These are phyloP conservation scores for Erodium texanum DNA, from an alignment of 441 rosid species.

Conservation along the genomic window DNA sequence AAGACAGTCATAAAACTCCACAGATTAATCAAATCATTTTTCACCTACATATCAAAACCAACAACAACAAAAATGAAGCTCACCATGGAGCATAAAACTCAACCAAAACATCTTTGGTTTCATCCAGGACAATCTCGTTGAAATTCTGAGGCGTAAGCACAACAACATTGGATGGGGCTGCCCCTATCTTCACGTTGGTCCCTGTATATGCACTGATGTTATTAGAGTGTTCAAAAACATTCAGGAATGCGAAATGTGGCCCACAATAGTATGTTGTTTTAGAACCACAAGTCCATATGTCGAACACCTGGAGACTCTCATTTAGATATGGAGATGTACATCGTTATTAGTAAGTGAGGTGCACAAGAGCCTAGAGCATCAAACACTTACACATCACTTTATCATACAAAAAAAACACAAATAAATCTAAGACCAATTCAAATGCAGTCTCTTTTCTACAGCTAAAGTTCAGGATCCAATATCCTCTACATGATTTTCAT, in stretches of 20 bases:
- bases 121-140: slow-evolving; percentile 48
- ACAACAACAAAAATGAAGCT: slow-evolving; percentile 1
- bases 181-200: slow-evolving; percentile 77
- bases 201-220: slow-evolving; percentile 34
- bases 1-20: too few species aligned
- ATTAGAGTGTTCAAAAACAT: neutral
- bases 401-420: too few species aligned
- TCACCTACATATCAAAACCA: too few species aligned
- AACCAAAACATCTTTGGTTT: slow-evolving; percentile 29
- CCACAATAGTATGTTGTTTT: neutral
- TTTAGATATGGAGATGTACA: neutral
- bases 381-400: too few species aligned
- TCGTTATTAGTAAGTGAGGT: neutral
- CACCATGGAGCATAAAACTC: slow-evolving; percentile 98
- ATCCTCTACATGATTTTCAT: neutral
- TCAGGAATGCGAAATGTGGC: neutral
- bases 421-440: too few species aligned
- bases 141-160: slow-evolving; percentile 66
- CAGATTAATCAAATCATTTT: too few species aligned
- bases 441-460: too few species aligned
- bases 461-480: too few species aligned
- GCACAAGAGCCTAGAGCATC: too few species aligned
- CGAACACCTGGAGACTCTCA: neutral
- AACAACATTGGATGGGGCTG: slow-evolving; percentile 54
- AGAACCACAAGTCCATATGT: neutral